Conservation (phyloP, 1,139 yeast species). For the Sugiyamaella paludigena region DNA sequence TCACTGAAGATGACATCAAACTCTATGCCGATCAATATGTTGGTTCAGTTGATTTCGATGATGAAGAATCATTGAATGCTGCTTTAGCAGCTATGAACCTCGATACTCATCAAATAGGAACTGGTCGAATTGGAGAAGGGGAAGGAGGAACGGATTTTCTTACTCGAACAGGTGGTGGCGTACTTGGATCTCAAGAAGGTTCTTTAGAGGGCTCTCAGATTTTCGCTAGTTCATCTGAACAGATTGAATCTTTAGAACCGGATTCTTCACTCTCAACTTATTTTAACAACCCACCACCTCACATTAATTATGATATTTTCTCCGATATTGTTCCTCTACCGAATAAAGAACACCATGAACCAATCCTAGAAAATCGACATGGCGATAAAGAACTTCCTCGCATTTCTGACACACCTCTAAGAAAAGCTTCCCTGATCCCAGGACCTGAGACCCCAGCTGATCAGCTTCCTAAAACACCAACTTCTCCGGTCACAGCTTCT, state of each 20-base stretch:
- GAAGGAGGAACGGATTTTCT: not conserved
- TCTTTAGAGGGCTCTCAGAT: constrained; percentile 5
- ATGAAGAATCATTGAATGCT: constrained; percentile 11
- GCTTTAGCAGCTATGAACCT: constrained; percentile 13
- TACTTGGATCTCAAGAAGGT: constrained; percentile 5
- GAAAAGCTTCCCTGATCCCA: too few relatives aligned
- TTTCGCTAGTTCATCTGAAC: not conserved
- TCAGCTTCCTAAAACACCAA: too few relatives aligned
- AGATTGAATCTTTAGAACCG: not conserved
- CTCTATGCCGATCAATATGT: constrained; percentile 6
- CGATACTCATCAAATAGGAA: not conserved
- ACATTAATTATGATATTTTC: not conserved
- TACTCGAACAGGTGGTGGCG: constrained; percentile 5
- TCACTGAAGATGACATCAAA: constrained; percentile 9
- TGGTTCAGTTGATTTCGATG: constrained; percentile 3
- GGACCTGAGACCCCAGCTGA: too few relatives aligned
- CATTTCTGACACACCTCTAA: too few relatives aligned
- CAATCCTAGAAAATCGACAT: too few relatives aligned
- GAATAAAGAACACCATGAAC: not conserved
- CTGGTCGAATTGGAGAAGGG: not conserved
- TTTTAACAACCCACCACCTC: too few relatives aligned
- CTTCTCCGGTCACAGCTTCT: too few relatives aligned
- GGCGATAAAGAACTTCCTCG: too few relatives aligned
- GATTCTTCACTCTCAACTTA: not conserved
- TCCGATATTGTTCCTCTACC: not conserved